Conservation (phyloP, 371 early-diverging fungal genomes). For the Mucor sp. region DNA sequence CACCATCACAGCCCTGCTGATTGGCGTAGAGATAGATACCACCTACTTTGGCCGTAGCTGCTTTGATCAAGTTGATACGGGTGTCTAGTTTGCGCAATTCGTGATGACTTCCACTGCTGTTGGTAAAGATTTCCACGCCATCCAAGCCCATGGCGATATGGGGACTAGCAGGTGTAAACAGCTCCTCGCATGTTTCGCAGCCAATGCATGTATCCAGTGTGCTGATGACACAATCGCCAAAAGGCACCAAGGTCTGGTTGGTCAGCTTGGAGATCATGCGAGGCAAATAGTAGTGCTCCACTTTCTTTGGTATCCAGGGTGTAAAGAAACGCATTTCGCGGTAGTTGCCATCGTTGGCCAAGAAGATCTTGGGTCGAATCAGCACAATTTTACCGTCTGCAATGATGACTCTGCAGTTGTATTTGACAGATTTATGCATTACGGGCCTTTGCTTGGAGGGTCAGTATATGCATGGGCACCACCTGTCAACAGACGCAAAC, state of each 20-base stretch:
- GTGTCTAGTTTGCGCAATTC: conserved; percentile 87
- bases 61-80: conserved; percentile 85
- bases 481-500: too few species aligned
- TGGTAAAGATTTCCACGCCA: conserved; percentile 96
- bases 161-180: conserved; percentile 94
- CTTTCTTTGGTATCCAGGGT: conserved; percentile 72
- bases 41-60: conserved; percentile 91
- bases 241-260: conserved; percentile 63
- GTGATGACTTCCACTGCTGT: conserved; percentile 92
- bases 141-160: conserved; percentile 92
- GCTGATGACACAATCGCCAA: conserved; percentile 88
- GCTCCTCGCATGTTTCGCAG: conserved; percentile 95
- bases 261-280: conserved; percentile 76
- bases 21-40: conserved; percentile 97
- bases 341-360: conserved; percentile 98
- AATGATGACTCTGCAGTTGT: conserved; percentile 94
- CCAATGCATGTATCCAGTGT: conserved; percentile 88
- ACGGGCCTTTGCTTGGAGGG: conserved; percentile 84
- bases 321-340: conserved; percentile 95
- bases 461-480: too few species aligned
- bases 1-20: conserved; percentile 98
- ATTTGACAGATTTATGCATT: conserved; percentile 85
- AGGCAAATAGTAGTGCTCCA: conserved; percentile 83
- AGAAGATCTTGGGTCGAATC: conserved; percentile 93
- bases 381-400: conserved; percentile 82